phyloP scores from a whole-genome alignment of 306 rosid genomes.

The Rosa persica region DNA sequence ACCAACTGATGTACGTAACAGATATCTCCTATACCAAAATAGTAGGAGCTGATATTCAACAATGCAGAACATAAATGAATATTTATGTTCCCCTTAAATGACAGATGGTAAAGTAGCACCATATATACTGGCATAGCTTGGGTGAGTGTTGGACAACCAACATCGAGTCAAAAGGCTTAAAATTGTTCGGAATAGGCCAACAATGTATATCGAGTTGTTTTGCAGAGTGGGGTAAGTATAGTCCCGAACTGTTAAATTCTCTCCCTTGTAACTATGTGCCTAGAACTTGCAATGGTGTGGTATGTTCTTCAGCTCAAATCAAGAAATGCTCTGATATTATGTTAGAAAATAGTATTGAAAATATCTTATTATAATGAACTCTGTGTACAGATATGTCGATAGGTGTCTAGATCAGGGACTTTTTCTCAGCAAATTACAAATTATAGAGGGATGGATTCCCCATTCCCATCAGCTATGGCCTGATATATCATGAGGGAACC shows the following conservation, averaged over 20 bases:
- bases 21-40: background rate
- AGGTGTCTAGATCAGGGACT: constrained; percentile 2
- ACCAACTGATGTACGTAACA: background rate
- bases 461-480: constrained; percentile 14
- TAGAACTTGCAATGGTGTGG: background rate
- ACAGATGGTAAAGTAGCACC: background rate
- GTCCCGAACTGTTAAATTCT: background rate
- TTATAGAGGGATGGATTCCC: constrained; percentile 17
- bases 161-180: background rate
- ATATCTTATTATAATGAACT: background rate
- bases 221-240: background rate
- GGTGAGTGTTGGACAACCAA: background rate
- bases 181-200: background rate
- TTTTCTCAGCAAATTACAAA: background rate
- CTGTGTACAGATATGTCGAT: background rate
- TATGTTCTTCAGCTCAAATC: background rate
- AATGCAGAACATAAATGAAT: background rate
- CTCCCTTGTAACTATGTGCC: background rate
- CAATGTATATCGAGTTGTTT: background rate
- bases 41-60: background rate
- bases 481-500: background rate
- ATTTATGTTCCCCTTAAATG: background rate
- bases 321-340: background rate
- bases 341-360: background rate
- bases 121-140: background rate